Conservation (phyloP, 2,329 filamentous ascomycete genomes). For the Hawksworthiomyces lignivorus region DNA sequence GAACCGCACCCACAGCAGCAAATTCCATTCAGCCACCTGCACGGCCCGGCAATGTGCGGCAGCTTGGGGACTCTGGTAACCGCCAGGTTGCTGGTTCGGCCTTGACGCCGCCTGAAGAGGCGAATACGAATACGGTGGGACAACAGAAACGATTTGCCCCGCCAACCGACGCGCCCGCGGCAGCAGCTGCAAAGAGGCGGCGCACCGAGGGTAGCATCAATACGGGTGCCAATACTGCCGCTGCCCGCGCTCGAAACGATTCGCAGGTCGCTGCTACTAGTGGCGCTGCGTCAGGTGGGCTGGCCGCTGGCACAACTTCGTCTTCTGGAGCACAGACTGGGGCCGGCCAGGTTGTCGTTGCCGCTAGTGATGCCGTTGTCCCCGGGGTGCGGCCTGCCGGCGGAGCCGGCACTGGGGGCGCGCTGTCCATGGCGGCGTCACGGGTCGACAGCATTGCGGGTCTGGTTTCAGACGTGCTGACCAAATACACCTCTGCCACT, state of each 20-base stretch:
- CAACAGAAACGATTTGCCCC: slow-evolving; percentile 33
- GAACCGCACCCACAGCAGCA: neutral
- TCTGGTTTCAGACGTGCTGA: slow-evolving; percentile 33
- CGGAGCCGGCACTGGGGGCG: neutral
- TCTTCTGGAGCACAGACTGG: too few species aligned
- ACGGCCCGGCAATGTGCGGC: slow-evolving; percentile 1
- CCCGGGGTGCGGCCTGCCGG: too few species aligned
- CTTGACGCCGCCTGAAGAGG: slow-evolving; percentile 50
- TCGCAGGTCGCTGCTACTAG: too few species aligned
- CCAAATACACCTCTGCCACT: slow-evolving; percentile 24
- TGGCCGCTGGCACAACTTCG: too few species aligned
- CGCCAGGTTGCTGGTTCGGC: slow-evolving; percentile 24
- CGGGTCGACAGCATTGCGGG: slow-evolving; percentile 19
- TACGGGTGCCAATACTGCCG: slow-evolving; percentile 10
- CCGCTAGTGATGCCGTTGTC: too few species aligned
- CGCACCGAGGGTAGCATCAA: slow-evolving; percentile 23
- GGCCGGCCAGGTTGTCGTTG: too few species aligned
- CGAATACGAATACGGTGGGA: slow-evolving; percentile 10
- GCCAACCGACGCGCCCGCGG: slow-evolving; percentile 12
- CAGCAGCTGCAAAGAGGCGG: slow-evolving; percentile 22
- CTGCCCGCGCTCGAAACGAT: slow-evolving; percentile 2
- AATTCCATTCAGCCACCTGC: slow-evolving; percentile 3
- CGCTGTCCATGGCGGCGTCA: slow-evolving; percentile 15
- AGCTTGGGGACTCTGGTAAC: neutral
- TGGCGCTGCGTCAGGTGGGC: too few species aligned